Base-by-base conservation (phyloP, 345 rosid genomes). In the Gossypium mustelinum region DNA sequence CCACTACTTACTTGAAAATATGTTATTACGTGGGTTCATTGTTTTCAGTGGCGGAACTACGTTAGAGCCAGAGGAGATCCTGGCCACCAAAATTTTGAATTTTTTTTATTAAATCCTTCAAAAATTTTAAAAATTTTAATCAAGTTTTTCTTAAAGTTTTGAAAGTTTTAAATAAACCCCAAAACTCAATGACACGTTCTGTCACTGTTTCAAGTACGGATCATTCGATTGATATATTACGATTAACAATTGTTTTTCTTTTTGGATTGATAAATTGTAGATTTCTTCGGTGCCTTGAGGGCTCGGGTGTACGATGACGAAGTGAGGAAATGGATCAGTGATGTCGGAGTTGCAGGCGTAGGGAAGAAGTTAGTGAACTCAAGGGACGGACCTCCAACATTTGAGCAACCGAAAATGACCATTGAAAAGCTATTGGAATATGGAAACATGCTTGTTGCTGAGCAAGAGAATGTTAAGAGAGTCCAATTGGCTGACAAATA, bases 281-380 rank as follows among this genome's bases (percentile, higher is more conserved):
- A 92, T 81, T 94, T 94, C 90, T 94, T 92, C 2, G 97, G 98
- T 44, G 98, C 98, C 0, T 73, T 94, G 77, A 88, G 97, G 87
- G 97, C 98, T 5, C 85, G 97, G 81, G 98, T 94, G n/a, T 94
- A 90, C 73, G 98, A 94, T 20, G 97, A 94, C 48, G 98, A 90
- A 86, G 97, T 94, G 84, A 90, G 97, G 86, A 94, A 92, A 82
- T 90, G 94, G 86, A 70, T 94, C 1, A 44, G 82, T 0, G 89
- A 80, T 0, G 75, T 94, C 13, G 97, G 98, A 59, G 94, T 94
- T 1, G 84, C 86, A 0, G 18, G 39, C 55, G 50, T 94, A 10
- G 97, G 98, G 27, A 94, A 88, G 92, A 89, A 75, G 79, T 88
- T 94, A 3, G 98, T 94, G 85, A 94, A 94, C 89, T 94, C 98